These are phyloP conservation scores for Suillus clintonianus DNA, from an alignment of 768 basidiomycete species.

Conservation along the genomic window DNA sequence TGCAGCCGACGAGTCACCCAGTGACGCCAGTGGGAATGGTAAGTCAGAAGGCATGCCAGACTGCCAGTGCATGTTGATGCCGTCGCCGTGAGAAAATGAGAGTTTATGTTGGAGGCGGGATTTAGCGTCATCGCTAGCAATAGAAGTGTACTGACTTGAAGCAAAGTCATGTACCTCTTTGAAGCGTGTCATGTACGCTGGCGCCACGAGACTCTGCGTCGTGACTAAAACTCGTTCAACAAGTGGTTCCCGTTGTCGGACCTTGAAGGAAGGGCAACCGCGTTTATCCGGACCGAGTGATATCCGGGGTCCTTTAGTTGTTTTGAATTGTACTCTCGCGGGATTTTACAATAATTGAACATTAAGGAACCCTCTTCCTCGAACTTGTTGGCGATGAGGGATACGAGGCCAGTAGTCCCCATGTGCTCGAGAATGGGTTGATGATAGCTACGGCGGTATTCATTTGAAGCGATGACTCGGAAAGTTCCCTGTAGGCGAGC, in stretches of 20 bases:
- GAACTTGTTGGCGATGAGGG: not conserved
- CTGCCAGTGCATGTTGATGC: too few species aligned
- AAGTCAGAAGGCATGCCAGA: too few species aligned
- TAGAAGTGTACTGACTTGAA: not conserved
- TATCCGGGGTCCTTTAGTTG: not conserved
- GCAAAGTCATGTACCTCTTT: not conserved
- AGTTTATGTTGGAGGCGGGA: too few species aligned
- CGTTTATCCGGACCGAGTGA: not conserved
- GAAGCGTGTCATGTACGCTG: not conserved
- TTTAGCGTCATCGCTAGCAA: not conserved
- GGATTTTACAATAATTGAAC: conserved; percentile 3
- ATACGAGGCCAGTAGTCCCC: not conserved
- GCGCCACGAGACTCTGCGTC: not conserved
- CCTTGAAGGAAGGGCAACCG: not conserved
- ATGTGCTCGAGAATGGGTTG: conserved; percentile 3
- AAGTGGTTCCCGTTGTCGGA: not conserved
- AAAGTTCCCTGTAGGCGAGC: conserved; percentile 21
- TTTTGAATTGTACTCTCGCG: conserved; percentile 1
- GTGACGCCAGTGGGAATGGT: too few species aligned
- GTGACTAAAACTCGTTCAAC: not conserved
- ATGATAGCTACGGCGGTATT: not conserved
- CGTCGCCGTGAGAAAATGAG: too few species aligned
- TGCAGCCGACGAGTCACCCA: too few species aligned
- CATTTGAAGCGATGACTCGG: conserved; percentile 13
- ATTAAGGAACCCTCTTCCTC: conserved; percentile 7